These are phyloP conservation scores for Tieghemiomyces parasiticus DNA, from an alignment of 192 early-diverging fungal species.

Conservation along the genomic window DNA sequence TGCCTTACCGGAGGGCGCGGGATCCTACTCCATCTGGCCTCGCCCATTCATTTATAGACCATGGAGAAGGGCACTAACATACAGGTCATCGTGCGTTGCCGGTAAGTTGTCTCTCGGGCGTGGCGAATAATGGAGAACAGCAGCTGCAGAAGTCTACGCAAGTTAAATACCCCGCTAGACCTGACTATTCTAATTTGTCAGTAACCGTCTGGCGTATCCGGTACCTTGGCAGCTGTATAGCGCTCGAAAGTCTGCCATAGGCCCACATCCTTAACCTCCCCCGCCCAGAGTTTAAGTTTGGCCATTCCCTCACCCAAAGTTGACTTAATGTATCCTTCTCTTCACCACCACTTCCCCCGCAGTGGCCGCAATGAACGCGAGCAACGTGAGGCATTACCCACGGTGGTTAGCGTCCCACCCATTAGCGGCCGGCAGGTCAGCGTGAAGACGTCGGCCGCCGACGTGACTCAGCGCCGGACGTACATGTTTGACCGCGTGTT, in stretches of 20 bases:
- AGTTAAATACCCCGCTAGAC: not conserved
- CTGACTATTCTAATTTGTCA: not conserved
- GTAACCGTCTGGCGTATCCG: not conserved
- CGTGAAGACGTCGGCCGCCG: constrained; percentile 30
- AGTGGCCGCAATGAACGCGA: constrained; percentile 43
- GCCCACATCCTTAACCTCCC: not conserved
- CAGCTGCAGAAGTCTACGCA: not conserved
- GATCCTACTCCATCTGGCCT: too few relatives aligned
- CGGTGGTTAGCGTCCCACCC: constrained; percentile 36
- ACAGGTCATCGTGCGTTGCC: constrained; percentile 64
- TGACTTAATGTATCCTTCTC: not conserved
- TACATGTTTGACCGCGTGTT: constrained; percentile 91
- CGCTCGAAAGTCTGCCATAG: not conserved
- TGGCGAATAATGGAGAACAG: not conserved
- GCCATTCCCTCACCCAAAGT: not conserved
- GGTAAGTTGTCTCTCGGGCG: constrained; percentile 24
- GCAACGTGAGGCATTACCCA: constrained; percentile 44
- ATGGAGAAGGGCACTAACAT: constrained; percentile 57
- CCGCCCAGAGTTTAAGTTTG: not conserved
- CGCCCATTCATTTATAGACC: too few relatives aligned
- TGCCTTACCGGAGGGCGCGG: too few relatives aligned
- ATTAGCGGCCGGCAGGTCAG: constrained; percentile 43
- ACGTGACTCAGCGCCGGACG: constrained; percentile 39
- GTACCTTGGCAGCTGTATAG: not conserved
- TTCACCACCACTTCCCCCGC: not conserved